A percentile compares a stretch with the other conserved stretches of the same genome.
These are phyloP conservation scores for Cryptosporidium sp. DNA, from an alignment of 169 alveolate genomes.

Conservation along the genomic window DNA sequence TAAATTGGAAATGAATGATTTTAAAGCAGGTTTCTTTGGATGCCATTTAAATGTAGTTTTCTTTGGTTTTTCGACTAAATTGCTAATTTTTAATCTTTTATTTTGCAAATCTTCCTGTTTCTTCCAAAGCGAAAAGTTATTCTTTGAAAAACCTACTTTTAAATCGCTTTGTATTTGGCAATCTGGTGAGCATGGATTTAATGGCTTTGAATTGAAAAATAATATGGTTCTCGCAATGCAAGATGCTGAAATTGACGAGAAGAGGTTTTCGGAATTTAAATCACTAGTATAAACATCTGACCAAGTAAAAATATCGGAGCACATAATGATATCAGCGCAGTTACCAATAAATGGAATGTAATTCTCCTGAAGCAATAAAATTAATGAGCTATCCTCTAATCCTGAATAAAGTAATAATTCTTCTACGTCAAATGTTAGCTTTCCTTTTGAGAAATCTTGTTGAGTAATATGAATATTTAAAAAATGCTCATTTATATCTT, in stretches of 20 bases:
- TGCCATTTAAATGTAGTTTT: constrained; percentile 52
- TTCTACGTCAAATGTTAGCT: constrained; percentile 45
- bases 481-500: neutral
- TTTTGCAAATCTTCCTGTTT: constrained; percentile 1
- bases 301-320: constrained; percentile 62
- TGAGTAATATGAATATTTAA: neutral
- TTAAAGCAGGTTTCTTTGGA: constrained; percentile 39
- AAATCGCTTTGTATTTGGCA: neutral
- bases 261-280: constrained; percentile 2
- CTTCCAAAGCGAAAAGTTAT: neutral
- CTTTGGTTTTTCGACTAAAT: neutral
- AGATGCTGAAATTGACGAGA: neutral
- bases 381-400: constrained; percentile 31
- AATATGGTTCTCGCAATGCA: constrained; percentile 68
- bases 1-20: constrained; percentile 8
- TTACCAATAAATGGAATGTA: constrained; percentile 65
- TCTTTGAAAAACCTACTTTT: constrained; percentile 30
- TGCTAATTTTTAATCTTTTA: neutral
- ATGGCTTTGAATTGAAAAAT: constrained; percentile 41
- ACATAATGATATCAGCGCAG: constrained; percentile 5
- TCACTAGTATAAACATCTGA: constrained; percentile 7
- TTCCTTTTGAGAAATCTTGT: constrained; percentile 7
- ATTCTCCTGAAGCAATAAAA: constrained; percentile 60
- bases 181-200: constrained; percentile 59
- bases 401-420: constrained; percentile 27